Conservation (phyloP, 345 rosid genomes). For the Eucalyptus sp. region DNA sequence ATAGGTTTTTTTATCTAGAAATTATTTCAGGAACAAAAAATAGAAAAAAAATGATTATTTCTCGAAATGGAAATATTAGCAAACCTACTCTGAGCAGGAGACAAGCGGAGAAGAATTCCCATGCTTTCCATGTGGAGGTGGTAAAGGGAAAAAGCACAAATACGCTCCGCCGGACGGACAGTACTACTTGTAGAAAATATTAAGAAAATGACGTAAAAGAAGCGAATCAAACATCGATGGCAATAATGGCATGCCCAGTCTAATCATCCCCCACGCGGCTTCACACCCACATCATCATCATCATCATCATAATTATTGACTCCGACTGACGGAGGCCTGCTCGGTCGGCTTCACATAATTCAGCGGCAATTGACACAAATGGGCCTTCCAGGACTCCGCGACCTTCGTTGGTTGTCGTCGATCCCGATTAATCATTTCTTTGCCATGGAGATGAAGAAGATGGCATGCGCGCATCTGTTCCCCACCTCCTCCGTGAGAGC, state of each 20-base stretch:
- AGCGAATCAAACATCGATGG: neutral
- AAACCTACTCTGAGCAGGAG: too few relatives aligned
- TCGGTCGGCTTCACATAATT: neutral
- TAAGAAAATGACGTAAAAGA: neutral
- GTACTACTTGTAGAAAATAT: too few relatives aligned
- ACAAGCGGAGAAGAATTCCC: too few relatives aligned
- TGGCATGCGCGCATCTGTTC: constrained; percentile 31
- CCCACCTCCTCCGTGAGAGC: constrained; percentile 24
- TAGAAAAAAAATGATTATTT: too few relatives aligned
- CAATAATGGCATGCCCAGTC: neutral
- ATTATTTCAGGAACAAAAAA: too few relatives aligned
- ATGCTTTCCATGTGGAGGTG: neutral
- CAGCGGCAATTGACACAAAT: neutral
- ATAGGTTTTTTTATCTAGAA: fast-evolving
- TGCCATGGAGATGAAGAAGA: constrained; percentile 38
- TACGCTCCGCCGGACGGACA: neutral
- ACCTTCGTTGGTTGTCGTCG: neutral
- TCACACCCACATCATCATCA: neutral
- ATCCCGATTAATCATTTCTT: neutral
- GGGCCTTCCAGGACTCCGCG: neutral
- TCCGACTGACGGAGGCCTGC: neutral
- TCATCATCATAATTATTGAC: neutral
- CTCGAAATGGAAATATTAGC: too few relatives aligned
- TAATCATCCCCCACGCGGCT: neutral
- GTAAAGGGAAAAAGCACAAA: neutral